These are phyloP conservation scores for Capronia americana DNA, from an alignment of 2,329 filamentous ascomycete genomes.

Conservation along the genomic window DNA sequence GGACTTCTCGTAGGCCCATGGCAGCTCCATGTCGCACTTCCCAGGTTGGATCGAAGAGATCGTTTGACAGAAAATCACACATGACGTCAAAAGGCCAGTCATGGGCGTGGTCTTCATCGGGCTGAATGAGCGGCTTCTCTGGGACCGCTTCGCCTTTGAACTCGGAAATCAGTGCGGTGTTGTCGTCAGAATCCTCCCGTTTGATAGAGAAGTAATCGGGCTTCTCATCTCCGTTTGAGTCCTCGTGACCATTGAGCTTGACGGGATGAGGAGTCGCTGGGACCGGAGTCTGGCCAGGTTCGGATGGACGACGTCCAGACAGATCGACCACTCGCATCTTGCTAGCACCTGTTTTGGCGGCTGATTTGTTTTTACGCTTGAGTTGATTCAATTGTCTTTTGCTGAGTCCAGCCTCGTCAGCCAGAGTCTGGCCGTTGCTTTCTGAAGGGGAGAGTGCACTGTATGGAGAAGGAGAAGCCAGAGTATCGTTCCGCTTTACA, in stretches of 20 bases:
- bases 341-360: constrained; percentile 85
- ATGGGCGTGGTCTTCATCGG: constrained; percentile 75
- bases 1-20: constrained; percentile 89
- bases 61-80: constrained; percentile 90
- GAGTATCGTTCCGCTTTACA: constrained; percentile 52
- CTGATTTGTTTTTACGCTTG: constrained; percentile 90
- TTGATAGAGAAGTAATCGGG: constrained; percentile 92
- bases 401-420: constrained; percentile 77
- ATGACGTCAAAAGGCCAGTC: constrained; percentile 96
- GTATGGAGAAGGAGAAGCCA: constrained; percentile 50
- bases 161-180: constrained; percentile 89
- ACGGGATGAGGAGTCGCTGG: constrained; percentile 61
- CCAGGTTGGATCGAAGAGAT: constrained; percentile 93
- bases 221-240: constrained; percentile 66
- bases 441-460: constrained; percentile 57
- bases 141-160: constrained; percentile 84
- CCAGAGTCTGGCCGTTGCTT: constrained; percentile 45
- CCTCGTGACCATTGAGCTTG: constrained; percentile 65
- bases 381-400: constrained; percentile 92
- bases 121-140: constrained; percentile 85
- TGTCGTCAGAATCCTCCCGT: constrained; percentile 79
- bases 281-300: constrained; percentile 62
- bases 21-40: constrained; percentile 95
- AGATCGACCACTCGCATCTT: constrained; percentile 91
- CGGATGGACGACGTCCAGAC: constrained; percentile 69